Evolutionary conservation across 257 asterid genomes (phyloP), one percentile per base, ranked within the genome.

Genomic region (Prunella vulgaris): DNA sequence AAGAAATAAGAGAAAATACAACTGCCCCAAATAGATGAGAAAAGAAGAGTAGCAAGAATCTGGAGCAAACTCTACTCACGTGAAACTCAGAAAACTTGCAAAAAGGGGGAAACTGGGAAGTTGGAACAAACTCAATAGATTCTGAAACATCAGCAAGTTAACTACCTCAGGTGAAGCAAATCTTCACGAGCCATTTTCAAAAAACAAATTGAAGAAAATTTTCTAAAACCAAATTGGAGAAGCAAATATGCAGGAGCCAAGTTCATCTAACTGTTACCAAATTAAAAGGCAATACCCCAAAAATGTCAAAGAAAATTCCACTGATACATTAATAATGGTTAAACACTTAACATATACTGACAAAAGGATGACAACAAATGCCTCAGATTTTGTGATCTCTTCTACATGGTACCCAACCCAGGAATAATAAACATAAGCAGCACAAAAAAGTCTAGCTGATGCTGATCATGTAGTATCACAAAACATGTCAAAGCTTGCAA

Each of bases 31-130:
- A 27, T 59, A 24, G 30, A 38, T 30, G 66, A 49, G 14, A 73
- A 54, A 52, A 21, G n/a, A 59, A 37, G 61, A 66, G 28, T 14
- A 14, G 49, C 37, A 72, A 68, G 75, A 37, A 21, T 51, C 70
- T 51, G 53, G 38, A 66, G 12, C 54, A 60, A 17, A 33, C 40
- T 75, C 54, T 5, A 17, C 28, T 51, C 25, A 28, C 66, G 17
- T 7, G 14, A 53, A 17, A 30, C 28, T 27, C 42, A 37, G 13
- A 58, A 74, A 58, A 49, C 4, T 14, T 51, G 33, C 14, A 46
- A 66, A 7, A 42, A 4, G 49, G 37, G 28, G 9, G 49, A 64
- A 69, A 9, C 38, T n/a, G 65, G 65, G 58, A 67, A 71, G 37
- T 15, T 4, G 49, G 28, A 35, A 66, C 32, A 27, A 53, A 68